phyloP scores from a whole-genome alignment of 352 stramenopile species.

The Phytophthora meadii region DNA sequence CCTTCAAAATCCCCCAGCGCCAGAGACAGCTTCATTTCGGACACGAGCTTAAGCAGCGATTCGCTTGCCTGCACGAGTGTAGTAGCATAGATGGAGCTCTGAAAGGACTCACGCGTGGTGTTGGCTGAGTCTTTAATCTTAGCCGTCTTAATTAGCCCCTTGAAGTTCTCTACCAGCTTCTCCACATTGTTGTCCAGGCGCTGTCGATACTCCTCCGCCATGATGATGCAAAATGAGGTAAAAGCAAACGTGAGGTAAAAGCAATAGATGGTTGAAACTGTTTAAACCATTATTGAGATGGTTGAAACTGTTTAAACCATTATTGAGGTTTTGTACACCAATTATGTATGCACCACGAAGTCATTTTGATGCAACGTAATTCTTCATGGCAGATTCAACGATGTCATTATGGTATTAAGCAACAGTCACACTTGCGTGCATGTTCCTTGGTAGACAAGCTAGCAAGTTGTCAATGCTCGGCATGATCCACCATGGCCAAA shows the following conservation, averaged over 20 bases:
- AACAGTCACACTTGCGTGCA: no score
- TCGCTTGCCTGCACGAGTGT: conserved; percentile 84
- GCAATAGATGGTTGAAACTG: no score
- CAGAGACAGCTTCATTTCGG: conserved; percentile 84
- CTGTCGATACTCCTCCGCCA: conserved; percentile 88
- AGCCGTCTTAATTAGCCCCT: conserved; percentile 80
- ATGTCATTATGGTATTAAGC: no score
- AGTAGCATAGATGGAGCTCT: conserved; percentile 86
- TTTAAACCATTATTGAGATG: no score
- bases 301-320: no score
- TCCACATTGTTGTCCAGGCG: conserved; percentile 89
- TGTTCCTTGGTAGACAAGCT: neutral
- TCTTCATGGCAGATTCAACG: no score
- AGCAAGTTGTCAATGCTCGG: neutral
- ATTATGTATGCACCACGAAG: neutral
- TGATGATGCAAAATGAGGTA: conserved; percentile 25
- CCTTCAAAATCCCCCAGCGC: conserved; percentile 84
- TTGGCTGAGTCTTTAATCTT: conserved; percentile 87
- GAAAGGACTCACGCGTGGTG: conserved; percentile 79
- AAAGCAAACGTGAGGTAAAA: neutral
- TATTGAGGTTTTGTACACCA: neutral
- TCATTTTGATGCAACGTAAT: no score
- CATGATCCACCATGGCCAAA: no score
- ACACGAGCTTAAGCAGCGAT: conserved; percentile 81
- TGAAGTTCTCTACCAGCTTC: conserved; percentile 90